Conservation (phyloP, 257 asterid species). For the Plantago major region DNA sequence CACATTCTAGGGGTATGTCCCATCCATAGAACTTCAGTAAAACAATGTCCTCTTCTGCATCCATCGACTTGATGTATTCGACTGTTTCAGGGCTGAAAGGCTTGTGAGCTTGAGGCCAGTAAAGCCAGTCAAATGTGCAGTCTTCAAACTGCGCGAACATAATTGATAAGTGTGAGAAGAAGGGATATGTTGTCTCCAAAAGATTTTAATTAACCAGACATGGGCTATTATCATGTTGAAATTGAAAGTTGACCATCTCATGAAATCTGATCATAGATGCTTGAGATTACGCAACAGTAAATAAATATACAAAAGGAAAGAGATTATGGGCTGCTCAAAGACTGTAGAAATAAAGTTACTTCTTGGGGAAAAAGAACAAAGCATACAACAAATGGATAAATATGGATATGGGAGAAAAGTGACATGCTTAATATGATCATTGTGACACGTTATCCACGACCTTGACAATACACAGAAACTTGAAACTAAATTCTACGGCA, state of each 20-base stretch:
- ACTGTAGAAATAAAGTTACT: not conserved
- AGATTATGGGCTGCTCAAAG: not conserved
- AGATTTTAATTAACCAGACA: no score
- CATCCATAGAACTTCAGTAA: conserved; percentile 41
- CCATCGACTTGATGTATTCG: conserved; percentile 33
- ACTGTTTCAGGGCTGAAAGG: conserved; percentile 33
- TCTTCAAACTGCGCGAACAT: conserved; percentile 7
- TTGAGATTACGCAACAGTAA: not conserved
- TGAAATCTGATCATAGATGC: not conserved
- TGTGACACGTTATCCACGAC: no score
- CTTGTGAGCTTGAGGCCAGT: conserved; percentile 47
- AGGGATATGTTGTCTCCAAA: not conserved
- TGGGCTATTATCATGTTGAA: not conserved
- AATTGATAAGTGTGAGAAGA: not conserved
- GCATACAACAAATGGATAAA: no score
- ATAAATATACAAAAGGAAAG: not conserved
- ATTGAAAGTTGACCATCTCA: not conserved
- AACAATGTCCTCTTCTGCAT: conserved; percentile 43
- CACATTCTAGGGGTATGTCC: conserved; percentile 41
- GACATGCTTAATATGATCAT: no score
- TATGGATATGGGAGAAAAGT: no score
- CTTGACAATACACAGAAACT: no score
- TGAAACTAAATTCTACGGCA: no score
- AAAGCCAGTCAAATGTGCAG: conserved; percentile 17
- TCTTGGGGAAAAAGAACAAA: not conserved